These are phyloP conservation scores for Fusarium annulatum DNA, from an alignment of 2,329 filamentous ascomycete species.

Conservation along the genomic window DNA sequence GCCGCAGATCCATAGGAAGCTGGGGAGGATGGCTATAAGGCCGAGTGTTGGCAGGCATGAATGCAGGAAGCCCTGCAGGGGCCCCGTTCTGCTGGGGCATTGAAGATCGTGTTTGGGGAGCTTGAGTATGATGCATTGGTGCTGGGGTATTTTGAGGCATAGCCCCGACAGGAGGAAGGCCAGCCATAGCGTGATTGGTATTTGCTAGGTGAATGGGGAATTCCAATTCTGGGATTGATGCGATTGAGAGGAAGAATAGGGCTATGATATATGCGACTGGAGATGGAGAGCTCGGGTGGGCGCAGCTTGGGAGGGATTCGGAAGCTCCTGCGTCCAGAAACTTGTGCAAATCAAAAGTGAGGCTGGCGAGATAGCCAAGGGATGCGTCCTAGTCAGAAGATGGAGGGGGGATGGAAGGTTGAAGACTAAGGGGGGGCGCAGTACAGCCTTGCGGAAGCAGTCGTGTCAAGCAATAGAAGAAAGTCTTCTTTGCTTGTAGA, in stretches of 20 bases:
- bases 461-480: slow-evolving; percentile 1
- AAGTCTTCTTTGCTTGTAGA: slow-evolving; percentile 1
- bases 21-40: slow-evolving; percentile 19
- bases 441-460: slow-evolving; percentile 10
- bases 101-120: not conserved
- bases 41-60: slow-evolving; percentile 4
- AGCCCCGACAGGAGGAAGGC: slow-evolving; percentile 1
- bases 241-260: slow-evolving; percentile 5
- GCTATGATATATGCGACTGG: slow-evolving; percentile 33
- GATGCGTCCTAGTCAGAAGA: slow-evolving; percentile 26
- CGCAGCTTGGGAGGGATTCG: not conserved
- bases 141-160: slow-evolving; percentile 18
- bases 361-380: slow-evolving; percentile 32
- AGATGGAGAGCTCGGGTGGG: not conserved
- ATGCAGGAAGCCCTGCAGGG: slow-evolving; percentile 10
- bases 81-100: slow-evolving; percentile 5
- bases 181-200: slow-evolving; percentile 22
- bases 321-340: not conserved
- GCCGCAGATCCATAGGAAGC: slow-evolving; percentile 34
- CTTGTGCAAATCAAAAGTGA: slow-evolving; percentile 26
- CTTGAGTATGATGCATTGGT: slow-evolving; percentile 13
- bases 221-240: slow-evolving; percentile 3
- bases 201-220: slow-evolving; percentile 10
- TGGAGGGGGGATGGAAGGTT: slow-evolving; percentile 31
- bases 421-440: slow-evolving; percentile 3